A percentile compares a stretch with the other conserved stretches of the same genome.
These are phyloP conservation scores for Pythium monospermum DNA, from an alignment of 352 stramenopile species.

Conservation along the genomic window DNA sequence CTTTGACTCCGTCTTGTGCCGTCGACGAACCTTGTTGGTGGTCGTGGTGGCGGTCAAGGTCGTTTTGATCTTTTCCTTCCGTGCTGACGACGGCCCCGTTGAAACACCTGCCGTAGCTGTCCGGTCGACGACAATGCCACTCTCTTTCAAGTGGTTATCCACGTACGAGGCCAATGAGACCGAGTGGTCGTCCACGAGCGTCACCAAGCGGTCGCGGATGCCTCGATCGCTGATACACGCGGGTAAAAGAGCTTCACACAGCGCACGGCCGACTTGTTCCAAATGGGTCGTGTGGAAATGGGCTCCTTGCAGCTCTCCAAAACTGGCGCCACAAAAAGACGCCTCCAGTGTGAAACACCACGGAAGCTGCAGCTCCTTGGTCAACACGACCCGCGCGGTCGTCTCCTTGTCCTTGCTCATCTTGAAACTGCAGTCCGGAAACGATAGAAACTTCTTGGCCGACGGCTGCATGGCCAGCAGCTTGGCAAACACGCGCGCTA, in stretches of 20 bases:
- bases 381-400: slow-evolving; percentile 76
- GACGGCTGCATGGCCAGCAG: slow-evolving; percentile 57
- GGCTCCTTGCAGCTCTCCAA: slow-evolving; percentile 46
- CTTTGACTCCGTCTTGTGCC: background rate
- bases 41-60: background rate
- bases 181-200: slow-evolving; percentile 28
- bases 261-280: slow-evolving; percentile 32
- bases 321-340: slow-evolving; percentile 82
- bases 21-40: slow-evolving; percentile 3
- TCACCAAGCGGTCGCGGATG: slow-evolving; percentile 28
- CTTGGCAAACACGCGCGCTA: slow-evolving; percentile 67
- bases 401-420: slow-evolving; percentile 75
- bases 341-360: slow-evolving; percentile 86
- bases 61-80: too few species aligned
- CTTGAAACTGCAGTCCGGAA: slow-evolving; percentile 75
- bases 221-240: slow-evolving; percentile 33
- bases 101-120: too few species aligned
- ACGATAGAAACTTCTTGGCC: slow-evolving; percentile 61
- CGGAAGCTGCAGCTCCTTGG: slow-evolving; percentile 67
- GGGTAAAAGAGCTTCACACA: slow-evolving; percentile 48
- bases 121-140: slow-evolving; percentile 22
- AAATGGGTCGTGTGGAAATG: slow-evolving; percentile 72
- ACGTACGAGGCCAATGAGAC: slow-evolving; percentile 29
- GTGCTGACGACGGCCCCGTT: background rate
- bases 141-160: slow-evolving; percentile 37